Percentiles rank a stretch among this genome's conserved stretches.
Evolutionary conservation across 768 basidiomycete genomes (phyloP).

Genomic region (Rhizopogon vesiculosus): DNA sequence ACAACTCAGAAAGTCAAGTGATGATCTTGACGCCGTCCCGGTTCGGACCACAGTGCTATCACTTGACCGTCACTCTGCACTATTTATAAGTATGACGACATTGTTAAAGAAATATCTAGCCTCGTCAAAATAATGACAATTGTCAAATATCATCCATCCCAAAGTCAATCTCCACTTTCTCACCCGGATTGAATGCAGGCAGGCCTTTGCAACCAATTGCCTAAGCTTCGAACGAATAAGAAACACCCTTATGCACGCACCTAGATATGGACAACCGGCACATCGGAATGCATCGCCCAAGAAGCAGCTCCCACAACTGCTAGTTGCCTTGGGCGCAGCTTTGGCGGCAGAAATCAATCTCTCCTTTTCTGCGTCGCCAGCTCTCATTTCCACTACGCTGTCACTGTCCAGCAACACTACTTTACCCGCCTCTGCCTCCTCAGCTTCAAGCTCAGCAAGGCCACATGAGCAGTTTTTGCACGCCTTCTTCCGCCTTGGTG

Average conservation of each 20-base stretch:
- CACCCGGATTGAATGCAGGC: slow-evolving; percentile 96
- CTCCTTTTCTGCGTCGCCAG: slow-evolving; percentile 57
- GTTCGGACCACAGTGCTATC: too few relatives aligned
- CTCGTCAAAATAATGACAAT: not conserved
- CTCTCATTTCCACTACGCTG: slow-evolving; percentile 53
- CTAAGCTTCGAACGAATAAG: slow-evolving; percentile 8
- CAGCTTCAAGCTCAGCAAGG: slow-evolving; percentile 90
- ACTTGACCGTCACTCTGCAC: too few relatives aligned
- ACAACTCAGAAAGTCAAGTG: too few relatives aligned
- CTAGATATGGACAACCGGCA: slow-evolving; percentile 91
- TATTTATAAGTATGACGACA: not conserved
- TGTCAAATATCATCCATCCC: slow-evolving; percentile 82
- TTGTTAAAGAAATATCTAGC: not conserved
- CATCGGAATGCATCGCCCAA: slow-evolving; percentile 98
- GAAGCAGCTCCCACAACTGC: slow-evolving; percentile 97
- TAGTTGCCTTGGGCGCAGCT: slow-evolving; percentile 82
- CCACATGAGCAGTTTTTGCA: slow-evolving; percentile 98
- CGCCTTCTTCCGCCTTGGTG: slow-evolving; percentile 77
- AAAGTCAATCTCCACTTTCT: slow-evolving; percentile 91
- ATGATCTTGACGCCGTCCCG: too few relatives aligned
- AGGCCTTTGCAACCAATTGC: slow-evolving; percentile 56
- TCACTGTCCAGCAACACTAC: slow-evolving; percentile 65
- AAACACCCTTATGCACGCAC: slow-evolving; percentile 43
- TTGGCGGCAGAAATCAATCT: slow-evolving; percentile 61
- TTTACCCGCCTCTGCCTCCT: slow-evolving; percentile 58